Percentiles rank a stretch among this genome's conserved stretches.
These are phyloP conservation scores for Fusarium sp. DNA, from an alignment of 2,329 filamentous ascomycete genomes.

Conservation along the genomic window DNA sequence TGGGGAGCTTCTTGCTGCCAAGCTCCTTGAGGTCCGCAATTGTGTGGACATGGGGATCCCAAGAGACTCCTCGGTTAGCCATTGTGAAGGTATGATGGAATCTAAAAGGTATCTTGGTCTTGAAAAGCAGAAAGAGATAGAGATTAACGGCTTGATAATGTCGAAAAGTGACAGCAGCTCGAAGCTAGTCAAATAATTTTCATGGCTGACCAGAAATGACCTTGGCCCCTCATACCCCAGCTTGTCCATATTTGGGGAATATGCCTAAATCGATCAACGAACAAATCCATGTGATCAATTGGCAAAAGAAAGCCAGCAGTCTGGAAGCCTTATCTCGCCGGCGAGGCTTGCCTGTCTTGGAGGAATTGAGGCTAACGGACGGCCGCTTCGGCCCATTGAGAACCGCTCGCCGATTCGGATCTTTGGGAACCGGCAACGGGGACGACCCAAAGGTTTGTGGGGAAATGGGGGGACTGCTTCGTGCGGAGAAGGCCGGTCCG, in stretches of 20 bases:
- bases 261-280: neutral
- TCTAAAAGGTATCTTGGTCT: neutral
- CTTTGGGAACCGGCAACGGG: neutral
- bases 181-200: conserved; percentile 3
- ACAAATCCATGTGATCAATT: neutral
- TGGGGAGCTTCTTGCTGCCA: conserved; percentile 25
- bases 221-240: neutral
- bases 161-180: neutral
- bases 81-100: neutral
- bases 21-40: conserved; percentile 32
- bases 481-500: neutral
- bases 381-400: neutral
- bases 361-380: neutral
- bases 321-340: conserved; percentile 7
- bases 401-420: neutral
- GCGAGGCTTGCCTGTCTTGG: conserved; percentile 25
- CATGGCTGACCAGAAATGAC: neutral
- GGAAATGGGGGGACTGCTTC: neutral
- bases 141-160: neutral
- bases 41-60: conserved; percentile 30
- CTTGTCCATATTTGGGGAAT: neutral
- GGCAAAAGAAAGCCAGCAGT: neutral
- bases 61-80: conserved; percentile 32
- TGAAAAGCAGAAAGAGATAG: neutral
- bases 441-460: neutral